Evolutionary conservation across 106 monocot genomes (phyloP), one percentile per base, ranked within the genome.

Genomic region (Dendrobium huoshanense): DNA sequence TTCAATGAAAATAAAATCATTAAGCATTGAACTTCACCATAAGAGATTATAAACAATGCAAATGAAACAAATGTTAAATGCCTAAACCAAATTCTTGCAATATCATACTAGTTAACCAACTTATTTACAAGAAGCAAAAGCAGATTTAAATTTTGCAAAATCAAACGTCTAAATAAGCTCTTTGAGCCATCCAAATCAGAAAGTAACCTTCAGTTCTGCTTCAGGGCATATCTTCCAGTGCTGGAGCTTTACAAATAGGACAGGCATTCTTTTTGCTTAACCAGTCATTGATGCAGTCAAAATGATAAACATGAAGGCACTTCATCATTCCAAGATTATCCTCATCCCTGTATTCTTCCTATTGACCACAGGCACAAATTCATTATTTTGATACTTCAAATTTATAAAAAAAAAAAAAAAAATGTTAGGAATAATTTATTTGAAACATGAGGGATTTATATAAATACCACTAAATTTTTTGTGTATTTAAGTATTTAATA

Each of bases 161-260:
- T 7, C 20, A 9, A 15, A 3, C 29, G 37, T 37, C 11, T 33
- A 70, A 70, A 70, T 5, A 37, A 70, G 29, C 29, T 37, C 9
- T 67, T 68, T 7, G 68, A 33, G 15, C 33, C 70, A 70, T 37
- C 4, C n/a, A 61, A 19, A 61, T 61, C 61, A 61, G 22, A 68
- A 31, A 29, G 31, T 31, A 68, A 7, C 68, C 7, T 29, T 29
- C n/a, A 4, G 4, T 75, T 45, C 45, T 75, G 41, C 65, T 84
- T 78, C 29, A 56, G 37, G 18, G 19, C 9, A 24, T 89, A 19
- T 84, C 79, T 13, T 86, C 78, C 74, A 85, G 18, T 0, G 92
- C 95, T 17, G 83, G 17, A 49, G 85, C 77, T 83, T 93, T 96
- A 86, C 91, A 96, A 29, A 96, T 88, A 16, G 96, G 93, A 78